These are phyloP conservation scores for Penicillium goetzii DNA, from an alignment of 495 filamentous ascomycete species.

Conservation along the genomic window DNA sequence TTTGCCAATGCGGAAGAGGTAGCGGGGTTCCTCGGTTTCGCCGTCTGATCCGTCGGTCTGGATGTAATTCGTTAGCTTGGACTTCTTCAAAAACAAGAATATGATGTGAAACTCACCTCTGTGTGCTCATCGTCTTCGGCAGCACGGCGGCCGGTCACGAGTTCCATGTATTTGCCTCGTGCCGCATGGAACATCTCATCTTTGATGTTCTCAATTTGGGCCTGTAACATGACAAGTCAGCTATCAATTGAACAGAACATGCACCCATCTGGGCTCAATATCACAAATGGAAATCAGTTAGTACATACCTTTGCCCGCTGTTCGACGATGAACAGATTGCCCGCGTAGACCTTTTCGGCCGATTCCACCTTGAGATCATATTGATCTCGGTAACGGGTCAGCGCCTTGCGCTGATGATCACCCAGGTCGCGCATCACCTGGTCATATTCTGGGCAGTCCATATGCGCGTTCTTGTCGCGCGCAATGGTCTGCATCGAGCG, in stretches of 20 bases:
- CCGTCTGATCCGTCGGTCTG: conserved; percentile 48
- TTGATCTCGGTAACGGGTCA: conserved; percentile 30
- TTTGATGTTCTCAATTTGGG: conserved; percentile 33
- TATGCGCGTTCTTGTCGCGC: conserved; percentile 48
- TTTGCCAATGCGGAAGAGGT: conserved; percentile 33
- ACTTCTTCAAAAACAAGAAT: neutral
- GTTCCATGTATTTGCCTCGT: conserved; percentile 47
- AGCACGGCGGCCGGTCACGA: conserved; percentile 43
- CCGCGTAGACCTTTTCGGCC: conserved; percentile 33
- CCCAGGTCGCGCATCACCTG: conserved; percentile 35
- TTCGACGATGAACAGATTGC: conserved; percentile 35
- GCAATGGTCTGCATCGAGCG: conserved; percentile 44
- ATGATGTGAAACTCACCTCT: conserved; percentile 34
- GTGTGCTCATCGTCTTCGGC: conserved; percentile 55
- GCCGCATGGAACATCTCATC: conserved; percentile 45
- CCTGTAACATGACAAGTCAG: conserved; percentile 20
- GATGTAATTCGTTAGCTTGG: conserved; percentile 15
- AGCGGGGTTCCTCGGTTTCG: conserved; percentile 37
- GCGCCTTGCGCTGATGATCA: conserved; percentile 22
- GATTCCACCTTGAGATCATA: conserved; percentile 36
- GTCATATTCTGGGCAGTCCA: conserved; percentile 45
- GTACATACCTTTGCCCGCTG: conserved; percentile 32
- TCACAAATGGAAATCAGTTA: conserved; percentile 16
- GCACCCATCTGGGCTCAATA: no score
- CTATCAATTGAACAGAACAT: neutral